Conservation (phyloP, 2,329 filamentous ascomycete species). For the Neofusicoccum ribis region DNA sequence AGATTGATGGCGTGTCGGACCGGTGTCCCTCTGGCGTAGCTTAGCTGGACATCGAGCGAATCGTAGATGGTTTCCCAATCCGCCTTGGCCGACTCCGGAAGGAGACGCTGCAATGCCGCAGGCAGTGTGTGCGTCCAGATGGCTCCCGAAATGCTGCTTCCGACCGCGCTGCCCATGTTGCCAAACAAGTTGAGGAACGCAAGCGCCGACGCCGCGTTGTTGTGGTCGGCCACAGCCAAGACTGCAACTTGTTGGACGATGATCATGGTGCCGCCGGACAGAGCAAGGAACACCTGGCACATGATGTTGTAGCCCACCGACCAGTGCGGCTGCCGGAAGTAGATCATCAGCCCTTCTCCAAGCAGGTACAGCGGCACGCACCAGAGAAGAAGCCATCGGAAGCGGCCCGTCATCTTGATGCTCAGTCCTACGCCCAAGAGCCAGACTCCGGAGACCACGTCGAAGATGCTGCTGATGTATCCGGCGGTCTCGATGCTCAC, state of each 20-base stretch:
- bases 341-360: conserved; percentile 31
- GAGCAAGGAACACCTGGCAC: conserved; percentile 34
- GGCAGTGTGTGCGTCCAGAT: conserved; percentile 66
- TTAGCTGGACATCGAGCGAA: conserved; percentile 55
- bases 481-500: conserved; percentile 32
- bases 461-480: conserved; percentile 41
- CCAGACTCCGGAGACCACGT: conserved; percentile 33
- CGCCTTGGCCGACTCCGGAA: conserved; percentile 48
- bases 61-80: conserved; percentile 49
- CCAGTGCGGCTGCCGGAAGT: conserved; percentile 22
- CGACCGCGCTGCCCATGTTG: conserved; percentile 50
- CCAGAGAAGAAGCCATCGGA: conserved; percentile 21
- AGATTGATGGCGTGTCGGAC: conserved; percentile 46
- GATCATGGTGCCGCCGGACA: conserved; percentile 32
- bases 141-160: conserved; percentile 58
- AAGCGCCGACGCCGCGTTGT: conserved; percentile 62
- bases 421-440: conserved; percentile 22
- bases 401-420: conserved; percentile 21
- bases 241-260: conserved; percentile 23
- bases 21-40: conserved; percentile 52
- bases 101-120: conserved; percentile 45
- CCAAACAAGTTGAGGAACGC: conserved; percentile 62
- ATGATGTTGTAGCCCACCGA: conserved; percentile 25
- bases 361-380: conserved; percentile 23
- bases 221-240: conserved; percentile 40